Evolutionary conservation across 805 yeast genomes (phyloP), one percentile per base, ranked within the genome.

Genomic region (Candida suzukii): DNA sequence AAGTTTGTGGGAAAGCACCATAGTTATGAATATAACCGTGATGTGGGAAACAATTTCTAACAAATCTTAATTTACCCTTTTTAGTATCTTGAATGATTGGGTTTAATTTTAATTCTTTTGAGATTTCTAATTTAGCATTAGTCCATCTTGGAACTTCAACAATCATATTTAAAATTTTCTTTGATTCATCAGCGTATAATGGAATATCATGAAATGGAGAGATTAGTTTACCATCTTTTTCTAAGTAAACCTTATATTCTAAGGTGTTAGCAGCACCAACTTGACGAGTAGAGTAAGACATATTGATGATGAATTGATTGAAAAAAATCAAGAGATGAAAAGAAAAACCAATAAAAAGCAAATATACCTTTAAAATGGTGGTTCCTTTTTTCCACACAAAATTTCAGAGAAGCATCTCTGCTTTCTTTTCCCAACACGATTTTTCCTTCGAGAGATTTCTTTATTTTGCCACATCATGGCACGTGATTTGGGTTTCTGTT

Each of bases 91-190:
- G 99, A 47, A 86, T 73, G 56, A 93, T 93, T 57, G 99, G 99
- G 74, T 93, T 93, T 62, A 88, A 74, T 36, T 76, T 67, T 54
- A 70, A 70, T 56, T 85, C 95, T 71, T 88, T 90, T 64, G 84
- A 78, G 67, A 90, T 88, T 68, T 93, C 99, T 65, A 90, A 74
- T 74, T 93, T 93, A 51, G 97, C 98, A 64, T 93, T 93, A 60
- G 95, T 77, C 97, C 97, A 91, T 68, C 98, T 84, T 62, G 99
- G 99, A 52, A 93, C 88, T 70, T 93, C 99, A 49, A 93, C 97
- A 56, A 93, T 50, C 62, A 61, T 57, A 76, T 84, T 85, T 53
- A 84, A 73, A 55, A 90, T 76, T 58, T 90, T 81, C 72, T 86
- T 84, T 61, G 86, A 90, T 64, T 88, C 86, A 68, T 91, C 93